Conservation (phyloP, 441 rosid species). For the Corymbia citriodora region DNA sequence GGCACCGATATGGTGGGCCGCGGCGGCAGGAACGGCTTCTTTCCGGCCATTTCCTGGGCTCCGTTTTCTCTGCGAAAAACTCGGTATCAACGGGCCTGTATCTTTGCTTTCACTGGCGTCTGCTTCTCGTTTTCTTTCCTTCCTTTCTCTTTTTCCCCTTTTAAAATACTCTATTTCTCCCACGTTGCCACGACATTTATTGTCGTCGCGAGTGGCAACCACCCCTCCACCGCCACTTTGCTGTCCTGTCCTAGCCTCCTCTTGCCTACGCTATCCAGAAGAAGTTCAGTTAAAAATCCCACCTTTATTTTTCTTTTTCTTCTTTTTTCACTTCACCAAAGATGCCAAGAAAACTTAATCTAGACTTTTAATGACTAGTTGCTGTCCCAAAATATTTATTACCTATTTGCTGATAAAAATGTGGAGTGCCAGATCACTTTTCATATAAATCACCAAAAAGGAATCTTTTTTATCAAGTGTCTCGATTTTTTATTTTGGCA, state of each 20-base stretch:
- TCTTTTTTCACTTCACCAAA: background rate
- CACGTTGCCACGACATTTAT: background rate
- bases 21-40: background rate
- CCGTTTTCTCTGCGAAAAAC: background rate
- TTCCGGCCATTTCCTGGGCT: background rate
- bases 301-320: background rate
- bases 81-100: background rate
- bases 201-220: background rate
- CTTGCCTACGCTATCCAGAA: background rate
- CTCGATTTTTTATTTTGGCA: fast-evolving
- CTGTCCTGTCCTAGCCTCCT: background rate
- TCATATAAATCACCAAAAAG: background rate
- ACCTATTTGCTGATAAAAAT: background rate
- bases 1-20: constrained; percentile 15
- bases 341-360: background rate
- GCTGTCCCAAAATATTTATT: too few relatives aligned
- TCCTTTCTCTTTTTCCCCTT: background rate
- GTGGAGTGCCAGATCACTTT: background rate
- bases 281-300: background rate
- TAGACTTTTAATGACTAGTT: background rate
- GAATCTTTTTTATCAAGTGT: fast-evolving
- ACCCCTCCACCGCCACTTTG: background rate
- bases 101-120: background rate
- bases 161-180: background rate
- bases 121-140: background rate